Percentiles rank a stretch among this genome's conserved stretches.
phyloP scores from a whole-genome alignment of 495 filamentous ascomycete genomes.

The Neurospora africana region DNA sequence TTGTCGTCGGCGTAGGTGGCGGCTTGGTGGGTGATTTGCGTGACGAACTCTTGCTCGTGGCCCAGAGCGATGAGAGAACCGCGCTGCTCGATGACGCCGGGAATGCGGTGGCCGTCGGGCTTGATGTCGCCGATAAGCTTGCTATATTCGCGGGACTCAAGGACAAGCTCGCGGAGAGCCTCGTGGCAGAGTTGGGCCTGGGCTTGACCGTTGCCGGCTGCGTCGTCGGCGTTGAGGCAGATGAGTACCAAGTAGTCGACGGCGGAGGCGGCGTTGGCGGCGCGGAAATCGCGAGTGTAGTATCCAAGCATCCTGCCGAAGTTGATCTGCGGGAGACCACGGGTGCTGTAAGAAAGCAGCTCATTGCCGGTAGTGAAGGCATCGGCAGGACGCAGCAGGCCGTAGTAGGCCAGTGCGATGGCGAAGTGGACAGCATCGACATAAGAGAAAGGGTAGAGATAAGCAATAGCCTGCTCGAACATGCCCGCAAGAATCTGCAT shows the following conservation, averaged over 20 bases:
- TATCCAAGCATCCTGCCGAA: constrained; percentile 88
- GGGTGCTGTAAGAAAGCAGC: constrained; percentile 58
- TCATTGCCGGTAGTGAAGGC: constrained; percentile 58
- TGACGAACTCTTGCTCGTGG: constrained; percentile 73
- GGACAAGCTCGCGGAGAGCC: constrained; percentile 84
- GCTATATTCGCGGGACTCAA: constrained; percentile 91
- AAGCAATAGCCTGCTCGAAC: constrained; percentile 89
- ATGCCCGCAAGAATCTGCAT: constrained; percentile 82
- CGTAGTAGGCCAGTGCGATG: constrained; percentile 82
- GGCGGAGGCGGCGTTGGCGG: constrained; percentile 72
- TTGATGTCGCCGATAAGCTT: constrained; percentile 86
- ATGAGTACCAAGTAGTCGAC: constrained; percentile 90
- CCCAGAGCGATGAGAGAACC: constrained; percentile 68
- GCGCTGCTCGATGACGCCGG: constrained; percentile 82
- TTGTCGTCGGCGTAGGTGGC: constrained; percentile 88
- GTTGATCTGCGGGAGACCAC: constrained; percentile 77
- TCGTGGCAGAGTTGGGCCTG: constrained; percentile 83
- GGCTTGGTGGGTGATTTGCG: constrained; percentile 77
- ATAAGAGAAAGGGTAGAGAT: constrained; percentile 79
- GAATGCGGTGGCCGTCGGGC: constrained; percentile 67
- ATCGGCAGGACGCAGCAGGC: constrained; percentile 75
- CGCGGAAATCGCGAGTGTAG: constrained; percentile 92
- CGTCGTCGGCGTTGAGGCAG: constrained; percentile 80
- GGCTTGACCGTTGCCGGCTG: constrained; percentile 55
- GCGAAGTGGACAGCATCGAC: constrained; percentile 92